These are phyloP conservation scores for Candida andamanensis DNA, from an alignment of 805 yeast species.

Conservation along the genomic window DNA sequence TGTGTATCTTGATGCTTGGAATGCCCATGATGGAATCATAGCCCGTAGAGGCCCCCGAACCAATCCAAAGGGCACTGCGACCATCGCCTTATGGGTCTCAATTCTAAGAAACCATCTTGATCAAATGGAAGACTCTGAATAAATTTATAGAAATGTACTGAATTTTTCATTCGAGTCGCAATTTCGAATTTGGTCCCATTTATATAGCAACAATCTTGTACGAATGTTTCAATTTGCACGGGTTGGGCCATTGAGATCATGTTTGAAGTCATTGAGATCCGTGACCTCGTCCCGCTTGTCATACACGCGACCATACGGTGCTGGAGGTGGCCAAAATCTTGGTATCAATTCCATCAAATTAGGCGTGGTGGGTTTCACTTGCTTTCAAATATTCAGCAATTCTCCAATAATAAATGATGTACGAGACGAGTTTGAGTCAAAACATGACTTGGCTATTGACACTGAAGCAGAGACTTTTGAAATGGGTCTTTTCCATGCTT, in stretches of 20 bases:
- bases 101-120: slow-evolving; percentile 25
- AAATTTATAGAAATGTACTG: too few species aligned
- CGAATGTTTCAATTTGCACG: too few species aligned
- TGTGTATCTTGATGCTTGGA: slow-evolving; percentile 62
- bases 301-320: too few species aligned
- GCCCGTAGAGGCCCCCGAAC: slow-evolving; percentile 62
- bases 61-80: slow-evolving; percentile 49
- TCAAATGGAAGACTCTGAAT: background rate
- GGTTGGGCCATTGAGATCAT: too few species aligned
- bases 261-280: too few species aligned
- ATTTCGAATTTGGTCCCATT: too few species aligned
- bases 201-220: too few species aligned
- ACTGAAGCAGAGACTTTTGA: slow-evolving; percentile 61
- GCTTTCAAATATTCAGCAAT: slow-evolving; percentile 7
- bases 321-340: background rate
- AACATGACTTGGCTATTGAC: slow-evolving; percentile 42
- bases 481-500: slow-evolving; percentile 55
- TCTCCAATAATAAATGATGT: slow-evolving; percentile 21
- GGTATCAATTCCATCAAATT: slow-evolving; percentile 2
- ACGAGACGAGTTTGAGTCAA: slow-evolving; percentile 10
- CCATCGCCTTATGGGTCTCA: slow-evolving; percentile 47
- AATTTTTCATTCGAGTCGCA: too few species aligned
- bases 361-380: slow-evolving; percentile 8
- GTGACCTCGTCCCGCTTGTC: too few species aligned
- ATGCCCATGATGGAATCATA: slow-evolving; percentile 84